A percentile compares a stretch with the other conserved stretches of the same genome.
Evolutionary conservation across 192 early-diverging fungal genomes (phyloP).

Genomic region (Mycoemilia scoparia): DNA sequence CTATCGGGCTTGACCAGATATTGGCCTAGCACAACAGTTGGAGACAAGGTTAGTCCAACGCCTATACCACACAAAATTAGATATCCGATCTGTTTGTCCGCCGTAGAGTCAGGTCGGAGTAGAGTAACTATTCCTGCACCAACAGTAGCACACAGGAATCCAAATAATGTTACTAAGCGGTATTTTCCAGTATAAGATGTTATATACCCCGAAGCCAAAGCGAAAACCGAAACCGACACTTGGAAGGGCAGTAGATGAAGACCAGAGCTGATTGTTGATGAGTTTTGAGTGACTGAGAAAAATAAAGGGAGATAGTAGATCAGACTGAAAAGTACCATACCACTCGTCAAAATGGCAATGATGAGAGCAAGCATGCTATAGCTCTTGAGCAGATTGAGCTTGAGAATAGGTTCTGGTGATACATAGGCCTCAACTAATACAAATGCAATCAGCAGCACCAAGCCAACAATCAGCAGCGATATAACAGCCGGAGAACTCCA

Average conservation of each 20-base stretch:
- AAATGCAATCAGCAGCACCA: slow-evolving; percentile 30
- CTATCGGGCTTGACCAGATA: slow-evolving; percentile 33
- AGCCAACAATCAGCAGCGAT: slow-evolving; percentile 28
- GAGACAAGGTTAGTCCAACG: slow-evolving; percentile 51
- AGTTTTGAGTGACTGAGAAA: slow-evolving; percentile 47
- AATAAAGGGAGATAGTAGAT: slow-evolving; percentile 42
- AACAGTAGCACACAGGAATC: slow-evolving; percentile 28
- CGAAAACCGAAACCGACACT: slow-evolving; percentile 38
- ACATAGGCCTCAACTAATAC: slow-evolving; percentile 31
- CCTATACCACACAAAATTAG: slow-evolving; percentile 56
- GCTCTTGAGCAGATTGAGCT: slow-evolving; percentile 33
- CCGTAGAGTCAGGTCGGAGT: slow-evolving; percentile 20
- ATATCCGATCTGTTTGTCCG: slow-evolving; percentile 36
- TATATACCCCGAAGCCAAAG: slow-evolving; percentile 41
- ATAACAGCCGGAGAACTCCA: slow-evolving; percentile 52
- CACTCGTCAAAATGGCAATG: slow-evolving; percentile 7
- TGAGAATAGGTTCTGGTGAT: slow-evolving; percentile 45
- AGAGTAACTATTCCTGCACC: slow-evolving; percentile 42
- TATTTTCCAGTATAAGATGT: slow-evolving; percentile 40
- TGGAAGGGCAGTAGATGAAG: slow-evolving; percentile 61
- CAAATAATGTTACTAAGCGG: slow-evolving; percentile 34
- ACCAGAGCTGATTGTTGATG: slow-evolving; percentile 46
- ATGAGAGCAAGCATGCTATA: slow-evolving; percentile 13
- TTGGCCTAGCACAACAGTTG: slow-evolving; percentile 46
- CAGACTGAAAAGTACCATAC: slow-evolving; percentile 30